Percentiles rank a stretch among this genome's conserved stretches.
phyloP scores from a whole-genome alignment of 2,329 filamentous ascomycete species.

The Aspergillus spinulosporus region DNA sequence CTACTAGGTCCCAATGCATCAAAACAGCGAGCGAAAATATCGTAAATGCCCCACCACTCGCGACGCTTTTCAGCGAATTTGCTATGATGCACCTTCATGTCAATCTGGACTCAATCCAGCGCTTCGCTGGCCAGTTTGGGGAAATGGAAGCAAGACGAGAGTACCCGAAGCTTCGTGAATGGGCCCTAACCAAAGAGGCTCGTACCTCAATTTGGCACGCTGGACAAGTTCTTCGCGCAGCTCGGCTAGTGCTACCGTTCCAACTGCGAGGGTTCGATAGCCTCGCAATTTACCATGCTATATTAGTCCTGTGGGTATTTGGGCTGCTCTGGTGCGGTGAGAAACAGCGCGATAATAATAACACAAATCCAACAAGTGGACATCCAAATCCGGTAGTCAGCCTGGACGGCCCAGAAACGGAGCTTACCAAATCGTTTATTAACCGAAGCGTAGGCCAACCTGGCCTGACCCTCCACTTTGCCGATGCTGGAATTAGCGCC shows the following conservation, averaged over 20 bases:
- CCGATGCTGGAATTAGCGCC: not conserved
- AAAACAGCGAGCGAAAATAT: not conserved
- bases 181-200: conserved; percentile 2
- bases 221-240: conserved; percentile 7
- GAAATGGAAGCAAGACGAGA: conserved; percentile 7
- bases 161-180: conserved; percentile 6
- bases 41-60: not conserved
- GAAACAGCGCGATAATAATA: not conserved
- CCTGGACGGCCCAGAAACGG: conserved; percentile 2
- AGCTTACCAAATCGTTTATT: conserved; percentile 1
- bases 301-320: conserved; percentile 6
- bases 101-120: conserved; percentile 7
- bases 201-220: conserved; percentile 9
- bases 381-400: not conserved
- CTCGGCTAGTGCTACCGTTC: conserved; percentile 4
- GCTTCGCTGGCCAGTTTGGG: conserved; percentile 12
- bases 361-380: too few species aligned
- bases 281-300: conserved; percentile 6
- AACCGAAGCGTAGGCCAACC: conserved; percentile 4
- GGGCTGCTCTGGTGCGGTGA: conserved; percentile 6
- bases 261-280: conserved; percentile 9
- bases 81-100: conserved; percentile 5
- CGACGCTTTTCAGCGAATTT: conserved; percentile 4
- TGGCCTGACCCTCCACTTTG: not conserved
- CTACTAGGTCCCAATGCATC: not conserved